Evolutionary conservation across 1,139 yeast species (phyloP).

Genomic region (Geotrichum klebahnii): DNA sequence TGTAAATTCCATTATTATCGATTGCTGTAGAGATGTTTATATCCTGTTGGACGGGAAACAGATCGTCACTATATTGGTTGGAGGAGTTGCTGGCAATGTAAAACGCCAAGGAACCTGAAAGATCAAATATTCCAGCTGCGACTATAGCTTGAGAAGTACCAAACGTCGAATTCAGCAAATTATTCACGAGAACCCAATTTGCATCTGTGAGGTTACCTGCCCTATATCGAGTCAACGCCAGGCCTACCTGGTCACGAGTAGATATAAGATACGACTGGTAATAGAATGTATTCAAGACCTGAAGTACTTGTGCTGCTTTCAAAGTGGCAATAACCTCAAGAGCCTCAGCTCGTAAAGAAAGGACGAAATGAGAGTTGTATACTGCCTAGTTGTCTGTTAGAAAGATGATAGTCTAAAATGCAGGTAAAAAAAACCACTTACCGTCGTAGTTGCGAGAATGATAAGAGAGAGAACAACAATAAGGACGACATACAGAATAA

Average conservation of each 20-base stretch:
- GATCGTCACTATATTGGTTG: background rate
- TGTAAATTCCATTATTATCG: constrained; percentile 35
- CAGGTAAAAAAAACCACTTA: constrained; percentile 27
- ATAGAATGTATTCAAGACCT: constrained; percentile 57
- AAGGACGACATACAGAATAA: constrained; percentile 70
- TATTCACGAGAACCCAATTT: constrained; percentile 45
- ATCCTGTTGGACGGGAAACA: constrained; percentile 9
- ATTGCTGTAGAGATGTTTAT: background rate
- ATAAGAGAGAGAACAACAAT: constrained; percentile 73
- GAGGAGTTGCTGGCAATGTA: constrained; percentile 36
- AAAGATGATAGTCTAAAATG: constrained; percentile 4
- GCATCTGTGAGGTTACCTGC: constrained; percentile 65
- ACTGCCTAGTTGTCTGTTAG: constrained; percentile 46
- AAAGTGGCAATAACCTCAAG: constrained; percentile 73
- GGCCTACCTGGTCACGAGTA: constrained; percentile 55
- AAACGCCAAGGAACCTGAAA: constrained; percentile 42
- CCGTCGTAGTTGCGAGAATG: constrained; percentile 68
- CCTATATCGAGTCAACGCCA: constrained; percentile 56
- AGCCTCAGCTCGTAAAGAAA: constrained; percentile 62
- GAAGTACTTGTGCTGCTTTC: constrained; percentile 74
- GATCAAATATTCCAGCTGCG: constrained; percentile 66
- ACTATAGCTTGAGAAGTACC: constrained; percentile 45
- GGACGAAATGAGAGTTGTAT: constrained; percentile 64
- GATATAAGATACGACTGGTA: constrained; percentile 72
- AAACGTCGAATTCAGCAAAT: constrained; percentile 52